These are phyloP conservation scores for Malus asiatica DNA, from an alignment of 306 rosid genomes.

Conservation along the genomic window DNA sequence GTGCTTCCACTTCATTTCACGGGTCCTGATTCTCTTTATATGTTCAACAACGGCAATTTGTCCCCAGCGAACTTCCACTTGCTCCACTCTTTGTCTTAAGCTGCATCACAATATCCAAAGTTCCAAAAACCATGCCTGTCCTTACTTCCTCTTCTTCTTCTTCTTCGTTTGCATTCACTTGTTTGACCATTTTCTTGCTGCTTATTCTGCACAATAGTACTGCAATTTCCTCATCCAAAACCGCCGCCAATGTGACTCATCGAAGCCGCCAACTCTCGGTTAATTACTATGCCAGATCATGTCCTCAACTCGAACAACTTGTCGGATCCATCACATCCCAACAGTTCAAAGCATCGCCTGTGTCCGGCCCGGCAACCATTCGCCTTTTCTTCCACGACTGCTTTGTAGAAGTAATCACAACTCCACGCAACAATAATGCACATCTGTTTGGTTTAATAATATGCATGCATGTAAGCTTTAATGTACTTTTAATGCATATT, in stretches of 20 bases:
- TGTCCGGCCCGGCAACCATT: slow-evolving; percentile 84
- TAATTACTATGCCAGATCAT: slow-evolving; percentile 62
- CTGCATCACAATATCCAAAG: slow-evolving; percentile 27
- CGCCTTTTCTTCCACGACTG: slow-evolving; percentile 93
- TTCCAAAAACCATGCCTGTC: slow-evolving; percentile 40
- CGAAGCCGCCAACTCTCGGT: slow-evolving; percentile 41
- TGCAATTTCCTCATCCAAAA: slow-evolving; percentile 23
- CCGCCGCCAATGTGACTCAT: slow-evolving; percentile 10
- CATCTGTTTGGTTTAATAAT: neutral
- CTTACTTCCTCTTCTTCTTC: slow-evolving; percentile 28
- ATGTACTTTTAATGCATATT: neutral
- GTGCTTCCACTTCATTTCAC: slow-evolving; percentile 44
- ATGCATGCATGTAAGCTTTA: slow-evolving; percentile 9
- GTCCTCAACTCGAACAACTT: slow-evolving; percentile 71
- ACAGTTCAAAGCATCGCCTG: slow-evolving; percentile 75
- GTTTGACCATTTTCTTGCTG: slow-evolving; percentile 30
- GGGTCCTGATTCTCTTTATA: slow-evolving; percentile 52
- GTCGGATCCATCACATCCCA: slow-evolving; percentile 62
- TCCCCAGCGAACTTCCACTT: slow-evolving; percentile 20
- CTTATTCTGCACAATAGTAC: neutral
- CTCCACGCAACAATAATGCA: slow-evolving; percentile 1
- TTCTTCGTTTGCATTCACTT: slow-evolving; percentile 20
- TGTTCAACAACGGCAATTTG: slow-evolving; percentile 17
- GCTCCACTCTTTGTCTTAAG: slow-evolving; percentile 34
- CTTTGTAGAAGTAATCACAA: slow-evolving; percentile 63